Evolutionary conservation across 371 early-diverging fungal species (phyloP).

Genomic region (Parasitella parasitica): DNA sequence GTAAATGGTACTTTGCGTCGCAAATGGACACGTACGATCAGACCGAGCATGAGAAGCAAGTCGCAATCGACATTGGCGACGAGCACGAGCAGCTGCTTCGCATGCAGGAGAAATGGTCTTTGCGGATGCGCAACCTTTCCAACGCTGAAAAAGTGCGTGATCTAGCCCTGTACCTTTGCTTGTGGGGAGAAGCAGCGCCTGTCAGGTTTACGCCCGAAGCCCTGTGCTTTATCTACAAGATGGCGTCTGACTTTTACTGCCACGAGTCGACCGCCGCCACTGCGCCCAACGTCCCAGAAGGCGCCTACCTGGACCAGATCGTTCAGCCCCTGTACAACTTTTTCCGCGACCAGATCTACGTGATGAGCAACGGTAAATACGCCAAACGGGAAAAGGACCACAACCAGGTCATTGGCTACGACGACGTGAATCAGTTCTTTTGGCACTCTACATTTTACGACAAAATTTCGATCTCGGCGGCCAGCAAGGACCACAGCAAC

Average conservation of each 20-base stretch:
- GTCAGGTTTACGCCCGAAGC: conserved; percentile 80
- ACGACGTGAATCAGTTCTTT: conserved; percentile 89
- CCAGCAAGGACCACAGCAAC: conserved; percentile 43
- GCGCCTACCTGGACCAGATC: conserved; percentile 70
- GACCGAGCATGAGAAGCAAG: conserved; percentile 44
- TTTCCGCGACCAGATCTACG: conserved; percentile 78
- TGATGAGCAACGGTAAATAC: conserved; percentile 66
- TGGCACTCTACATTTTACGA: conserved; percentile 75
- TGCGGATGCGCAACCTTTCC: conserved; percentile 71
- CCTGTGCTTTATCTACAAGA: conserved; percentile 82
- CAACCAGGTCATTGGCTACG: conserved; percentile 79
- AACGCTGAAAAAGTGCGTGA: conserved; percentile 72
- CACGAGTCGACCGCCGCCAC: conserved; percentile 10
- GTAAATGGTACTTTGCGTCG: conserved; percentile 86
- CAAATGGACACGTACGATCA: conserved; percentile 72
- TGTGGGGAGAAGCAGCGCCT: conserved; percentile 90
- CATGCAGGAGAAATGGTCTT: conserved; percentile 70
- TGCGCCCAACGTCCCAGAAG: conserved; percentile 54
- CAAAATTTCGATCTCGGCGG: conserved; percentile 55
- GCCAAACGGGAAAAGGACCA: conserved; percentile 84
- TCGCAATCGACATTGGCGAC: conserved; percentile 39
- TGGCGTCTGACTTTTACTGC: conserved; percentile 65
- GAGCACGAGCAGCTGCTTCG: conserved; percentile 45
- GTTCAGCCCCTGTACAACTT: conserved; percentile 78
- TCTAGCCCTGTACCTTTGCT: conserved; percentile 74